These are phyloP conservation scores for Carex parvula DNA, from an alignment of 176 grass and related monocot species.

Conservation along the genomic window DNA sequence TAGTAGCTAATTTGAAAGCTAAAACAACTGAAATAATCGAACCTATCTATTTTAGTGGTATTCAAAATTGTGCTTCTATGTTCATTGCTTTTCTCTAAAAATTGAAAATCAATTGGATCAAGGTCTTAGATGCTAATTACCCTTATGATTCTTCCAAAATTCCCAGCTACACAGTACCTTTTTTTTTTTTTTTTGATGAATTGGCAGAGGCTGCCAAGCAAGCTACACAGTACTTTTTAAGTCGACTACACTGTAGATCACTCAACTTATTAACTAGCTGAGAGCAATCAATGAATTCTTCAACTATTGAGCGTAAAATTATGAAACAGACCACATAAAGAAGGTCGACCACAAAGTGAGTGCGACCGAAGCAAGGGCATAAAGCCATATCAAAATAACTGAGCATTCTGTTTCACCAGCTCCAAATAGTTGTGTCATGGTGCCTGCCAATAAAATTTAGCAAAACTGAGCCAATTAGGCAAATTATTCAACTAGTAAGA, in stretches of 20 bases:
- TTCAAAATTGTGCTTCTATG: background rate
- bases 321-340: slow-evolving; percentile 78
- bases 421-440: slow-evolving; percentile 83
- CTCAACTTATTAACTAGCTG: background rate
- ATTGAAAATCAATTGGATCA: background rate
- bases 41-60: background rate
- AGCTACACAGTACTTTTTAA: background rate
- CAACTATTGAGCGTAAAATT: background rate
- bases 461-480: background rate
- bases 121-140: background rate
- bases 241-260: background rate
- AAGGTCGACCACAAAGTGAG: slow-evolving; percentile 76
- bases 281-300: background rate
- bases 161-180: no score
- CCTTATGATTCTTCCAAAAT: background rate
- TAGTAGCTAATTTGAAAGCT: background rate
- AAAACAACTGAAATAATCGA: background rate
- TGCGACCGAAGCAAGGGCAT: slow-evolving; percentile 60
- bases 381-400: slow-evolving; percentile 83
- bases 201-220: no score
- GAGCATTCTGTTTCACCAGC: slow-evolving; percentile 72
- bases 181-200: no score
- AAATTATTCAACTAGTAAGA: slow-evolving; percentile 3
- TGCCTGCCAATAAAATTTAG: slow-evolving; percentile 38
- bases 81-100: background rate